Percentiles rank a stretch among this genome's conserved stretches.
phyloP scores from a whole-genome alignment of 208 protist genomes.

The Endotrypanum monterogeii region DNA sequence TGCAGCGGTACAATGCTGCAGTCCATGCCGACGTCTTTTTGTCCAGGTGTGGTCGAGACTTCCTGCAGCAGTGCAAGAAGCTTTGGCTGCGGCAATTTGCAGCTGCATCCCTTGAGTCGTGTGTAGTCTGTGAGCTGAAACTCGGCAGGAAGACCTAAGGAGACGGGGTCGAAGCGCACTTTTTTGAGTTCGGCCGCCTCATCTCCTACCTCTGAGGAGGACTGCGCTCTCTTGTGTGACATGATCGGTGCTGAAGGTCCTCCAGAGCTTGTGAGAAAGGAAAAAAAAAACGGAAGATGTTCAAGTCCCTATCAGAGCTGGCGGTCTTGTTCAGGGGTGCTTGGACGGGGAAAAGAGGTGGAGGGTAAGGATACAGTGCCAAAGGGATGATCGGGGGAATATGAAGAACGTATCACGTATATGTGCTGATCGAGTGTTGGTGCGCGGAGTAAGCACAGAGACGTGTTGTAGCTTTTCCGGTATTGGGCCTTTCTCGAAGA shows the following conservation, averaged over 20 bases:
- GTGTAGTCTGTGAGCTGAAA: constrained; percentile 92
- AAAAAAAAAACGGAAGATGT: not conserved
- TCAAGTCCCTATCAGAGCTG: not conserved
- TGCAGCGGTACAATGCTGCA: constrained; percentile 92
- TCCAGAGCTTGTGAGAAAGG: not conserved
- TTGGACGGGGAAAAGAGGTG: not conserved
- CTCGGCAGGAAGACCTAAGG: constrained; percentile 73
- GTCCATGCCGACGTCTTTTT: constrained; percentile 89
- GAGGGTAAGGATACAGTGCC: not conserved
- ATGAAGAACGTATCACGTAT: not conserved
- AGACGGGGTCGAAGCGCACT: constrained; percentile 70
- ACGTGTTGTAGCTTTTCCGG: not conserved
- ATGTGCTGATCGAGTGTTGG: not conserved
- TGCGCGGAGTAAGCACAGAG: not conserved
- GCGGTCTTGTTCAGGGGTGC: not conserved
- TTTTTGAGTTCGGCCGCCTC: constrained; percentile 28
- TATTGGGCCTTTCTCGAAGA: not conserved
- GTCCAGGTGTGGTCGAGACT: constrained; percentile 66
- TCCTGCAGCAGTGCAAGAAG: constrained; percentile 83
- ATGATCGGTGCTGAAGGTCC: not conserved
- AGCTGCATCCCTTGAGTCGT: constrained; percentile 92
- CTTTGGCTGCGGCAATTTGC: constrained; percentile 94
- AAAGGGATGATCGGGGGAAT: not conserved
- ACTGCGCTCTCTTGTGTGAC: constrained; percentile 19
- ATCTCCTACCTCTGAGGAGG: constrained; percentile 18